Evolutionary conservation across 495 filamentous ascomycete genomes (phyloP).

Genomic region (Penicillium pulvis): DNA sequence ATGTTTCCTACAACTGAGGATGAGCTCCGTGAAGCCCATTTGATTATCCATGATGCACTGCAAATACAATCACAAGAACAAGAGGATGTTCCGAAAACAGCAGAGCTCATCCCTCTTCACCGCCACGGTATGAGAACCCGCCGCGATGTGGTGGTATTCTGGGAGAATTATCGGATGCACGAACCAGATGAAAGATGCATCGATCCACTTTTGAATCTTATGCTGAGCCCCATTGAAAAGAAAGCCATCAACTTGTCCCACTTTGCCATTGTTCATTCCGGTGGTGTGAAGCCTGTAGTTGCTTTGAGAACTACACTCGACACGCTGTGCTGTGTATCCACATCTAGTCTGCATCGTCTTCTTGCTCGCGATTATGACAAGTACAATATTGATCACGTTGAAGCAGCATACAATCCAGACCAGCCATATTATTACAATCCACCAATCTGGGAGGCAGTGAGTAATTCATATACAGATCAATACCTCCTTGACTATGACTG

Average conservation of each 20-base stretch:
- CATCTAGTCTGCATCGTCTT: background rate
- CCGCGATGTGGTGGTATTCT: background rate
- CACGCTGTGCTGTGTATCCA: background rate
- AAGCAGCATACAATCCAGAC: background rate
- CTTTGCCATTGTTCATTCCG: background rate
- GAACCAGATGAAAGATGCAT: background rate
- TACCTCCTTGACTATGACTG: background rate
- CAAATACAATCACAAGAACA: background rate
- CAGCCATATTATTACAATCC: background rate
- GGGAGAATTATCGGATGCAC: background rate
- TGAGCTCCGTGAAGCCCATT: background rate
- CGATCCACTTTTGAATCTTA: background rate
- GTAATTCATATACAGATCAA: background rate
- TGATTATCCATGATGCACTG: background rate
- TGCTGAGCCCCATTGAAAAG: background rate
- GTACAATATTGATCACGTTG: background rate
- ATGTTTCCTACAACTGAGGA: constrained; percentile 1
- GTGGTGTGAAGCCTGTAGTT: background rate
- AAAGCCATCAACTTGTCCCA: background rate
- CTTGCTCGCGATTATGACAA: background rate
- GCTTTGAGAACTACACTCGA: background rate
- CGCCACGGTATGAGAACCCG: background rate
- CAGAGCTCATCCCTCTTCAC: background rate
- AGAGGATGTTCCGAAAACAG: background rate
- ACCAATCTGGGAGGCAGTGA: background rate